A percentile compares a stretch with the other conserved stretches of the same genome.
phyloP scores from a whole-genome alignment of 305 asterid species.

The Vinca major region DNA sequence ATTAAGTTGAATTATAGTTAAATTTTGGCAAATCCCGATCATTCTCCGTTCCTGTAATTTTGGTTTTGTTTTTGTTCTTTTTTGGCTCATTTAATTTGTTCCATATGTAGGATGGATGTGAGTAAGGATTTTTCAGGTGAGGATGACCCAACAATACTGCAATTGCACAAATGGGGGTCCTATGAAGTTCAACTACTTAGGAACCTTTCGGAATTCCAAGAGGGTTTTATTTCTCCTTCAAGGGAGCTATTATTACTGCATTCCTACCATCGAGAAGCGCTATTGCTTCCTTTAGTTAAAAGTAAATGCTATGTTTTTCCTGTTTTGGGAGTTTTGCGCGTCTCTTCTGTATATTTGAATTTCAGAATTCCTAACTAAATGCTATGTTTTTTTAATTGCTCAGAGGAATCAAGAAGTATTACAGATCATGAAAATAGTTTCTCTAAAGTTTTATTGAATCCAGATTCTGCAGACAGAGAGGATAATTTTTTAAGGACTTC shows the following conservation, averaged over 20 bases:
- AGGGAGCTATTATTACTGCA: slow-evolving; percentile 57
- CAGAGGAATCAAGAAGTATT: slow-evolving; percentile 17
- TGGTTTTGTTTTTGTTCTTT: too few species aligned
- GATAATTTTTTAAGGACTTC: slow-evolving; percentile 33
- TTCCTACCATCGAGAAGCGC: slow-evolving; percentile 54
- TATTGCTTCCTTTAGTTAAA: slow-evolving; percentile 65
- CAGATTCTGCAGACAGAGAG: slow-evolving; percentile 23
- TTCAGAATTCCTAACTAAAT: slow-evolving; percentile 3
- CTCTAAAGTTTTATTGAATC: slow-evolving; percentile 23
- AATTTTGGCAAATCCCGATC: neutral
- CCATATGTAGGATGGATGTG: slow-evolving; percentile 30
- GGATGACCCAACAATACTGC: slow-evolving; percentile 58
- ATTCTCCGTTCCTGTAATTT: neutral
- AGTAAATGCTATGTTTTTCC: slow-evolving; percentile 26
- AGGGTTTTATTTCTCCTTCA: slow-evolving; percentile 84
- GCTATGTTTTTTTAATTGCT: neutral
- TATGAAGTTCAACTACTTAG: slow-evolving; percentile 41
- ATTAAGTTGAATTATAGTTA: neutral
- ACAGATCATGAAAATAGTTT: slow-evolving; percentile 31
- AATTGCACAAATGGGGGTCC: slow-evolving; percentile 75
- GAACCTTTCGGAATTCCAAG: slow-evolving; percentile 55
- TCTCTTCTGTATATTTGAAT: neutral
- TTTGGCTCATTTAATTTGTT: neutral
- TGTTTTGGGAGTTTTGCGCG: neutral
- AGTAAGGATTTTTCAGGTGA: slow-evolving; percentile 26